Conservation (phyloP, 768 basidiomycete species). For the Hericium coralloides region DNA sequence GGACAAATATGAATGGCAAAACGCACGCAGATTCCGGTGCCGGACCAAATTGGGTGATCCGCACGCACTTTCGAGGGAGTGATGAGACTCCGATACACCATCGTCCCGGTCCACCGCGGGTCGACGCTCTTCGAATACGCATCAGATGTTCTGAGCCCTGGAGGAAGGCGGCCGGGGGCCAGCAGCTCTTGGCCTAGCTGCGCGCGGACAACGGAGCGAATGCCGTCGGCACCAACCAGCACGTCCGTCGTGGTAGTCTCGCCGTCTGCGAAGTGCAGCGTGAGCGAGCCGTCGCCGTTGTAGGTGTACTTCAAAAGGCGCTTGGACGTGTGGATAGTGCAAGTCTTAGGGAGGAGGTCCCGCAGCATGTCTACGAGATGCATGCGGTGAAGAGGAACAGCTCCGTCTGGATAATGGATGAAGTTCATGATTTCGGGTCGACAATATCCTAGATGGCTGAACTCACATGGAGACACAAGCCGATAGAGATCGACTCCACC, state of each 20-base stretch:
- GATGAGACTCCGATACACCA: neutral
- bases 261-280: slow-evolving; percentile 8
- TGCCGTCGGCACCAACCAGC: slow-evolving; percentile 21
- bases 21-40: neutral
- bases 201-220: slow-evolving; percentile 18
- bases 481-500: neutral
- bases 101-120: neutral
- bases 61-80: neutral
- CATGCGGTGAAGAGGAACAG: neutral
- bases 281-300: neutral
- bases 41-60: neutral
- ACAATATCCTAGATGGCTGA: neutral
- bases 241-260: slow-evolving; percentile 16
- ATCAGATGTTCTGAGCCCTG: neutral
- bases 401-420: neutral
- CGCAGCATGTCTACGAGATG: neutral
- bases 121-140: neutral
- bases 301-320: neutral
- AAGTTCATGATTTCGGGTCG: too few species aligned
- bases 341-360: neutral
- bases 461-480: neutral
- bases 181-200: slow-evolving; percentile 15
- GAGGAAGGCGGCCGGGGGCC: neutral
- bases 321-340: neutral
- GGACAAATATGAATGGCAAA: neutral